Evolutionary conservation across 2,329 filamentous ascomycete species (phyloP).

Genomic region (Diaporthe australafricana): DNA sequence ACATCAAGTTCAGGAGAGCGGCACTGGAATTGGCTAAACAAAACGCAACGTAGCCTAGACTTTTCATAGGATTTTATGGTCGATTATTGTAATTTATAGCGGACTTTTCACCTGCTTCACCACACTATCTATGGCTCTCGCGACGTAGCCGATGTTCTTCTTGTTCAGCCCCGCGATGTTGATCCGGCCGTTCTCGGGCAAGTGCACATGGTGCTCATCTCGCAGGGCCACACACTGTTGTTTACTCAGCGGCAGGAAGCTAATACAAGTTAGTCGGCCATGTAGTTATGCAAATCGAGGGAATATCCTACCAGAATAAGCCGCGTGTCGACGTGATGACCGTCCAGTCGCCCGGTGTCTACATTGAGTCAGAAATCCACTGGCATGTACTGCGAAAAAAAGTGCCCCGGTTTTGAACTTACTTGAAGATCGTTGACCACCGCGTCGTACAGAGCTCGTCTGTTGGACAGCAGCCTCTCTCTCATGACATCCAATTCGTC

Average conservation of each 20-base stretch:
- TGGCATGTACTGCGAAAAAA: neutral
- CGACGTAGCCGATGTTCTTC: neutral
- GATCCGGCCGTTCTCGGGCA: neutral
- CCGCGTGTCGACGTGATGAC: neutral
- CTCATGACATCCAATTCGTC: neutral
- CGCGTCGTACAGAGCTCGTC: neutral
- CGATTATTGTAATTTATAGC: no score
- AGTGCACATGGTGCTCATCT: neutral
- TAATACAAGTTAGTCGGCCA: neutral
- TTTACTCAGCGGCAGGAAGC: neutral
- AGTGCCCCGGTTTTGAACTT: neutral
- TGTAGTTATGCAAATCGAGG: no score
- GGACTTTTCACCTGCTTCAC: neutral
- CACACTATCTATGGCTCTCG: neutral
- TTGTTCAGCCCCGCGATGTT: neutral
- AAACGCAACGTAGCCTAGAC: no score
- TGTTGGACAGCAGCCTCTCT: neutral
- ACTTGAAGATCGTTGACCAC: neutral
- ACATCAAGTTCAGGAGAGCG: no score
- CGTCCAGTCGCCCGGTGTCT: neutral
- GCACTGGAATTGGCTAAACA: no score
- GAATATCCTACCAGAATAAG: neutral
- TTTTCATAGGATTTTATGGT: neutral
- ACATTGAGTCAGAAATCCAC: neutral
- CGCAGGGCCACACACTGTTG: neutral